A percentile compares a stretch with the other conserved stretches of the same genome.
phyloP scores from a whole-genome alignment of 164 flowering plant genomes.

The Umbilicus rupestris region DNA sequence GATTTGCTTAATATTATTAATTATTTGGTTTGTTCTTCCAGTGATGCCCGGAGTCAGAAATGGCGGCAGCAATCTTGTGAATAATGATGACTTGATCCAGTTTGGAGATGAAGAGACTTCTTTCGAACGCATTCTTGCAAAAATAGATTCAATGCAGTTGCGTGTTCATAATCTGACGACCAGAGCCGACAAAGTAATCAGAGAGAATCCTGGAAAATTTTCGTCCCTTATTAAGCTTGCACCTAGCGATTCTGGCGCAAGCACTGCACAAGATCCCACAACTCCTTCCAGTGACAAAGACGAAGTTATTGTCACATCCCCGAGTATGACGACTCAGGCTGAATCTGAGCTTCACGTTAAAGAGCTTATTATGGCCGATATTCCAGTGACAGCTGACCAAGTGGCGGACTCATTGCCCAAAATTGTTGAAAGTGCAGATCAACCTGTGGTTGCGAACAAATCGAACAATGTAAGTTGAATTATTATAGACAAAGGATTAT shows the following conservation, averaged over 20 bases:
- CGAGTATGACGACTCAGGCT: slow-evolving; percentile 22
- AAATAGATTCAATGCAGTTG: slow-evolving; percentile 43
- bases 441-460: slow-evolving; percentile 30
- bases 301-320: slow-evolving; percentile 21
- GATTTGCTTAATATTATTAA: background rate
- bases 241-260: slow-evolving; percentile 31
- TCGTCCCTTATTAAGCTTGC: slow-evolving; percentile 39
- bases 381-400: slow-evolving; percentile 33
- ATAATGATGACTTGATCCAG: slow-evolving; percentile 27
- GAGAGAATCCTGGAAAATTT: slow-evolving; percentile 34
- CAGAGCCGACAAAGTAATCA: slow-evolving; percentile 38
- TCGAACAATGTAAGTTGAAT: slow-evolving; percentile 39
- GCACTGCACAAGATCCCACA: slow-evolving; percentile 38
- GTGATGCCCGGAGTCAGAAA: slow-evolving; percentile 14
- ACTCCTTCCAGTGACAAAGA: slow-evolving; percentile 39
- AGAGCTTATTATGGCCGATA: slow-evolving; percentile 8
- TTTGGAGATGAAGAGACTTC: slow-evolving; percentile 32
- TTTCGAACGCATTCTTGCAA: slow-evolving; percentile 44
- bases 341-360: slow-evolving; percentile 39
- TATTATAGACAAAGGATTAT: background rate
- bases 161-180: slow-evolving; percentile 38
- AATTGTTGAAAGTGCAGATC: slow-evolving; percentile 40
- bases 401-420: slow-evolving; percentile 38
- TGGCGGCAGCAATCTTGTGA: slow-evolving; percentile 25
- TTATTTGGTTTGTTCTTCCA: background rate